phyloP scores from a whole-genome alignment of 2,329 filamentous ascomycete genomes.

The Pyricularia grisea region DNA sequence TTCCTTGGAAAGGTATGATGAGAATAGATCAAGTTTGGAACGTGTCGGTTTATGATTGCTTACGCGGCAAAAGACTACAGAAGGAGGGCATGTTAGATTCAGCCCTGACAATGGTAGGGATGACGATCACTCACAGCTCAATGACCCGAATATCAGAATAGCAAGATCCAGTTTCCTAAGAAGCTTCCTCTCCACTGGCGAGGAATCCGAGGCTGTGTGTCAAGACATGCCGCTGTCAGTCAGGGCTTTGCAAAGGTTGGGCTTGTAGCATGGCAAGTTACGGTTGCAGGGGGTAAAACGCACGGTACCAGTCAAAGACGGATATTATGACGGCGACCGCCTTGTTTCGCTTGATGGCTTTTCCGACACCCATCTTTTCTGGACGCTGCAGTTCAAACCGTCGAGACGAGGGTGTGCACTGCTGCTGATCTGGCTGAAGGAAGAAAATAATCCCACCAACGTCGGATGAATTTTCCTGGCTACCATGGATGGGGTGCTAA shows the following conservation, averaged over 20 bases:
- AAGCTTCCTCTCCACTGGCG: background rate
- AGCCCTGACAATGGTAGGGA: background rate
- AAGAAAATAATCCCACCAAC: background rate
- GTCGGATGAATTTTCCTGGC: background rate
- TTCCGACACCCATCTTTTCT: background rate
- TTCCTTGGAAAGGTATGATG: background rate
- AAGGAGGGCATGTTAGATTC: background rate
- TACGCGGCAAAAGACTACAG: conserved; percentile 4
- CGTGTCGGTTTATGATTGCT: background rate
- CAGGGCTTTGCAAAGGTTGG: background rate
- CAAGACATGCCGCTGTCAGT: background rate
- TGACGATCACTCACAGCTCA: background rate
- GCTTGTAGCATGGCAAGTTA: background rate
- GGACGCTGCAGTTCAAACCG: background rate
- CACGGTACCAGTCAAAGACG: conserved; percentile 6
- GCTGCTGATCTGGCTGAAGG: background rate
- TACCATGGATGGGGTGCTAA: background rate
- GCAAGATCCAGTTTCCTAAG: conserved; percentile 4
- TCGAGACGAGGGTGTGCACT: background rate
- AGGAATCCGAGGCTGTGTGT: background rate
- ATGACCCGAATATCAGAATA: conserved; percentile 5
- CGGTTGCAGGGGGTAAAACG: background rate
- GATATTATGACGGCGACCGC: conserved; percentile 3
- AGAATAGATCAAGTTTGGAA: too few relatives aligned
- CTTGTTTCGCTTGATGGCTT: conserved; percentile 1